Base-by-base conservation (phyloP, 2,329 filamentous ascomycete species). In the Trichophyton equinum region DNA sequence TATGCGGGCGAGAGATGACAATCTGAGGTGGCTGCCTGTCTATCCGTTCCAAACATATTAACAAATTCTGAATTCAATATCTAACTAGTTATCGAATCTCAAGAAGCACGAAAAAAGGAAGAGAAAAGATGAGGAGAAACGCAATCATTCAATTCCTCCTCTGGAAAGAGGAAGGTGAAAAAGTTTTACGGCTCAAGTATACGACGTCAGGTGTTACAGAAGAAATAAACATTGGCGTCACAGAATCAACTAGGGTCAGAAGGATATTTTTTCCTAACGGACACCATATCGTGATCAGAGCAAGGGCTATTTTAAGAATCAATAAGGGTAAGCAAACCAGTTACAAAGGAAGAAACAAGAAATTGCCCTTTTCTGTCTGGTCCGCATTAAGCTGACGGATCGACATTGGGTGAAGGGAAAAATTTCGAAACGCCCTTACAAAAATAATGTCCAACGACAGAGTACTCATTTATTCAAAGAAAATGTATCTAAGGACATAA, bases 241-340 rank as follows among this genome's bases (percentile, higher is more conserved):
- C 51, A 55, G 51, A 20, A 15, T 55, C 51, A 55, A 18, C 51
- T 27, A 30, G 25, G 51, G 3, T 51, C 25, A 15, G 51, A 27
- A 36, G 51, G 51, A 36, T 36, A 15, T 55, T 36, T 4, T 4
- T 15, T 18, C 11, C n/a, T 22, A 22, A 22, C 1, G 9, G 44
- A 25, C 22, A 55, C 9, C 15, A 38, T 55, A 22, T 55, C 51
- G 51, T 55, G 51, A 55, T 55, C 27, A 36, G 51, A 30, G 51
- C 51, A 55, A 55, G 51, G 51, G 51, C 51, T 55, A 55, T 55
- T 55, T 55, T 55, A 55, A 55, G 51, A 33, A 55, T 27, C 33
- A 44, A 38, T 55, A 33, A 36, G 13, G 51, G 51, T 20, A 55
- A 30, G 30, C 8, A 55, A 36, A 20, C 33, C 51, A 30, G 51